A percentile compares a stretch with the other conserved stretches of the same genome.
phyloP scores from a whole-genome alignment of 805 yeast genomes.

The Pichia deserticola region DNA sequence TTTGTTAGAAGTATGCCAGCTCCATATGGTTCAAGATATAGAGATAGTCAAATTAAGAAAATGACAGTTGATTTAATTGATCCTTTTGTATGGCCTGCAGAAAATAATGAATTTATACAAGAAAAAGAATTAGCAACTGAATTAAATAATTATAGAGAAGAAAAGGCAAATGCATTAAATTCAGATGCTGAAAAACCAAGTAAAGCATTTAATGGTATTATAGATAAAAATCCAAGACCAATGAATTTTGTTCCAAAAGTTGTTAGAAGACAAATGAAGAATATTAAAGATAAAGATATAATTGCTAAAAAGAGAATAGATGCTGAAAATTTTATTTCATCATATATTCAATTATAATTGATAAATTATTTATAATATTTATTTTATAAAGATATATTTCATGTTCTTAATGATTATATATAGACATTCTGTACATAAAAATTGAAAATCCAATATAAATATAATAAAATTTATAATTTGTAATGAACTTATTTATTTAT shows the following conservation, averaged over 20 bases:
- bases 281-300: slow-evolving; percentile 34
- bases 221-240: slow-evolving; percentile 46
- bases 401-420: no score
- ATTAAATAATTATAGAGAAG: slow-evolving; percentile 44
- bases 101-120: slow-evolving; percentile 28
- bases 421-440: no score
- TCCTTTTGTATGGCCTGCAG: slow-evolving; percentile 93
- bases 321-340: slow-evolving; percentile 30
- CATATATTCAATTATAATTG: slow-evolving; percentile 3
- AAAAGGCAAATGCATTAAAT: slow-evolving; percentile 43
- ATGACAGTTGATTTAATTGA: slow-evolving; percentile 96
- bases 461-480: no score
- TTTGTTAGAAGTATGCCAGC: slow-evolving; percentile 50
- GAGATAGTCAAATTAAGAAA: slow-evolving; percentile 78
- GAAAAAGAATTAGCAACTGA: slow-evolving; percentile 34
- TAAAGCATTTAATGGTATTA: slow-evolving; percentile 67
- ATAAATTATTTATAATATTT: no score
- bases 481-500: no score
- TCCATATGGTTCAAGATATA: slow-evolving; percentile 56
- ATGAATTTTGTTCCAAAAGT: slow-evolving; percentile 56
- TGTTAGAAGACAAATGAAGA: slow-evolving; percentile 38
- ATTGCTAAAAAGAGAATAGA: slow-evolving; percentile 17
- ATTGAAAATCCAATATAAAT: no score
- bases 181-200: slow-evolving; percentile 65
- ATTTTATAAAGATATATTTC: no score